These are phyloP conservation scores for Fusarium cicatricum DNA, from an alignment of 2,329 filamentous ascomycete species.

Conservation along the genomic window DNA sequence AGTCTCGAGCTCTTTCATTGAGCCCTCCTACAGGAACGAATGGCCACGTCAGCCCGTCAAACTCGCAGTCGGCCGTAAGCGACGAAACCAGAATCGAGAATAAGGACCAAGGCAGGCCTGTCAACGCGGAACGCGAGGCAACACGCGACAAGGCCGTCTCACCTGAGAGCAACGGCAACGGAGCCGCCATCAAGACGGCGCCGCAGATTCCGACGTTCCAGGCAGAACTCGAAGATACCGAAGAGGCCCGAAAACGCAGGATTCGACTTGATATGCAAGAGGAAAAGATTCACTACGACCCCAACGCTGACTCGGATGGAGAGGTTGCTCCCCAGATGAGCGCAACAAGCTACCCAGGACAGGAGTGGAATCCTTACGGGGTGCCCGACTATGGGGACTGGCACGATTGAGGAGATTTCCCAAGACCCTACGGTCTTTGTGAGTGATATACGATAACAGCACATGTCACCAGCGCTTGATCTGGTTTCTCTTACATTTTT, in stretches of 20 bases:
- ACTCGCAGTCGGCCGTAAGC: conserved; percentile 16
- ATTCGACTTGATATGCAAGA: conserved; percentile 56
- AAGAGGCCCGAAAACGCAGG: conserved; percentile 56
- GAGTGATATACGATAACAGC: background rate
- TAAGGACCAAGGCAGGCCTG: background rate
- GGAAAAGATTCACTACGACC: conserved; percentile 60
- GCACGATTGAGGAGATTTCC: conserved; percentile 24
- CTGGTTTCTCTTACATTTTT: background rate
- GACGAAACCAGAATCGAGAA: conserved; percentile 1
- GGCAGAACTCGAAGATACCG: conserved; percentile 52
- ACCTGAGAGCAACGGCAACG: conserved; percentile 7
- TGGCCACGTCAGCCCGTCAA: conserved; percentile 21
- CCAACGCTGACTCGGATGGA: conserved; percentile 46
- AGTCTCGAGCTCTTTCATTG: conserved; percentile 24
- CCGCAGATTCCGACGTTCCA: conserved; percentile 31
- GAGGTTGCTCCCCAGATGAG: conserved; percentile 63
- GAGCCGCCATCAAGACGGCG: background rate
- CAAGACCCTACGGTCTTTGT: background rate
- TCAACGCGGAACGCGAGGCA: background rate
- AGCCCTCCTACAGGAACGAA: conserved; percentile 24
- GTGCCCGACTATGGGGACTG: conserved; percentile 44
- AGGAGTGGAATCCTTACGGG: conserved; percentile 72
- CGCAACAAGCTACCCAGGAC: conserved; percentile 73
- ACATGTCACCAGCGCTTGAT: background rate
- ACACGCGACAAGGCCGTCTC: background rate